Evolutionary conservation across 352 stramenopile genomes (phyloP).

Genomic region (Phytophthora syringae): DNA sequence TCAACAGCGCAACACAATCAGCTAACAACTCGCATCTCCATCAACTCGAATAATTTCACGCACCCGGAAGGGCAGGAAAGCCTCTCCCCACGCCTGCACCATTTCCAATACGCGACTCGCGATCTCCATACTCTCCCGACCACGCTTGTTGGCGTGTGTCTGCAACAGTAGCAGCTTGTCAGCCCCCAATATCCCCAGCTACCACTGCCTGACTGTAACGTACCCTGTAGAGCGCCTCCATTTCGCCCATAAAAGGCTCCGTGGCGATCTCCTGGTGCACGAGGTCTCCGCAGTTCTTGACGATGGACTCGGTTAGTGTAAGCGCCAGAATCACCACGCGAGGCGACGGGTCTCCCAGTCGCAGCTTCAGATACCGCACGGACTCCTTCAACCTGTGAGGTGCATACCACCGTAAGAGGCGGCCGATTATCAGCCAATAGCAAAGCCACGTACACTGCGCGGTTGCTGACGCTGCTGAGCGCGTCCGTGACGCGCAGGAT

Average conservation of each 20-base stretch:
- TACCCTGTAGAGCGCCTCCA: slow-evolving; percentile 77
- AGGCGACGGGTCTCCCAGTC: slow-evolving; percentile 66
- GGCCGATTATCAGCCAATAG: background rate
- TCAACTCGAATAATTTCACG: too few species aligned
- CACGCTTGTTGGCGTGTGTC: slow-evolving; percentile 68
- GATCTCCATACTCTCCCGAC: slow-evolving; percentile 80
- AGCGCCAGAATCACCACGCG: slow-evolving; percentile 71
- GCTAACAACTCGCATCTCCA: too few species aligned
- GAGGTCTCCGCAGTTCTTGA: slow-evolving; percentile 79
- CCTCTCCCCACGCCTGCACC: slow-evolving; percentile 81
- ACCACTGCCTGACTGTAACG: too few species aligned
- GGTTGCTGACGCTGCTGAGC: slow-evolving; percentile 70
- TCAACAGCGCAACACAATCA: background rate
- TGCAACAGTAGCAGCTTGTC: slow-evolving; percentile 17
- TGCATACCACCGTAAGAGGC: too few species aligned
- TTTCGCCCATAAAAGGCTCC: slow-evolving; percentile 75
- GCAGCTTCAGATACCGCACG: slow-evolving; percentile 73
- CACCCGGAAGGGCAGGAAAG: slow-evolving; percentile 73
- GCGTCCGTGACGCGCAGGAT: slow-evolving; percentile 84
- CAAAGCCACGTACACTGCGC: slow-evolving; percentile 52
- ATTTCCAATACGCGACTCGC: slow-evolving; percentile 71
- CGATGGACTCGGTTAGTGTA: slow-evolving; percentile 71
- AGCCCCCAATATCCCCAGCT: slow-evolving; percentile 14
- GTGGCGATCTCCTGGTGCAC: slow-evolving; percentile 75
- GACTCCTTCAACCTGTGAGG: slow-evolving; percentile 69